Percentiles rank a stretch among this genome's conserved stretches.
Evolutionary conservation across 345 rosid genomes (phyloP).

Genomic region (Carallia pectinifolia): DNA sequence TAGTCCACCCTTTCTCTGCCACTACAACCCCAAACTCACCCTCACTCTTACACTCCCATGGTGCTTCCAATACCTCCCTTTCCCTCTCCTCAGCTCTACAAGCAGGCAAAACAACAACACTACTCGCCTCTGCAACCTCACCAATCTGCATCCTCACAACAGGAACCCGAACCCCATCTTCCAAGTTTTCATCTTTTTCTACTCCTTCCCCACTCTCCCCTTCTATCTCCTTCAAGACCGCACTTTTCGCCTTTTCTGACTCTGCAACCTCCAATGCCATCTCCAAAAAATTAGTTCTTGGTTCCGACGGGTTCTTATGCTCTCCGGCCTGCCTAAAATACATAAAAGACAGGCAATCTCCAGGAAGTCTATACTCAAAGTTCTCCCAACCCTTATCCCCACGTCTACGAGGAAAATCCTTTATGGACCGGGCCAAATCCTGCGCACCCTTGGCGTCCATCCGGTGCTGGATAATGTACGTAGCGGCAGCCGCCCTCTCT

Average conservation of each 20-base stretch:
- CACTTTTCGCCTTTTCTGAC: constrained; percentile 61
- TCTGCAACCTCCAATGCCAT: constrained; percentile 60
- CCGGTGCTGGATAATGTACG: constrained; percentile 35
- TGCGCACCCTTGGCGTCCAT: constrained; percentile 57
- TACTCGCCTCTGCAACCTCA: constrained; percentile 73
- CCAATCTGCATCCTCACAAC: constrained; percentile 73
- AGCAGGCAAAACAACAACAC: constrained; percentile 71
- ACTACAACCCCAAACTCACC: constrained; percentile 83
- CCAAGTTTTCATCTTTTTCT: constrained; percentile 26
- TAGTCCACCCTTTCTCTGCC: constrained; percentile 75
- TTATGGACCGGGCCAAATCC: constrained; percentile 77
- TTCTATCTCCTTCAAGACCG: constrained; percentile 44
- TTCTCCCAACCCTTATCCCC: constrained; percentile 56
- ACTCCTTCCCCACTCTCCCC: constrained; percentile 30
- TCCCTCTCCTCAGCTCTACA: constrained; percentile 59
- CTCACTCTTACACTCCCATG: constrained; percentile 42
- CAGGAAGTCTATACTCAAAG: constrained; percentile 60
- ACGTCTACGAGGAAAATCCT: constrained; percentile 74
- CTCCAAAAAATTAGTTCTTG: constrained; percentile 42
- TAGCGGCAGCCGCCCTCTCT: constrained; percentile 65
- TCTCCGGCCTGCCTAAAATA: constrained; percentile 70
- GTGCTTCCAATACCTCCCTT: constrained; percentile 59
- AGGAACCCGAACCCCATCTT: constrained; percentile 38
- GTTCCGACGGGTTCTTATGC: constrained; percentile 50
- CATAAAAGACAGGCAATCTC: constrained; percentile 81